Evolutionary conservation across 2,329 filamentous ascomycete genomes (phyloP).

Genomic region (Tolypocladium paradoxum): DNA sequence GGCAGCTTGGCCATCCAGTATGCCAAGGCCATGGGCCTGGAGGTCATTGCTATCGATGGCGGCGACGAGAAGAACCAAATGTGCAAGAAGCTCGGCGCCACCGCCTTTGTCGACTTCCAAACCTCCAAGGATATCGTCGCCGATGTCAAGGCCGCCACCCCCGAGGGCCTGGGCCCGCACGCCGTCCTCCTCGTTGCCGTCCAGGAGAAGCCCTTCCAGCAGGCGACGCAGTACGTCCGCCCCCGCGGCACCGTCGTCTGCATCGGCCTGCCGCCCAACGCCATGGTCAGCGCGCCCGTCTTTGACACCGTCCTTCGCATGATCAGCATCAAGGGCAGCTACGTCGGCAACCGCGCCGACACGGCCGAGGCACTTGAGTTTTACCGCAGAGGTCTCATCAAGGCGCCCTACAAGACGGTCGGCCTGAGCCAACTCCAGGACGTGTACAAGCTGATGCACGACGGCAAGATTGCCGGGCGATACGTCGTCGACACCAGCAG

Average conservation of each 20-base stretch:
- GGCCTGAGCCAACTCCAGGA: constrained; percentile 69
- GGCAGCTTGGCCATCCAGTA: constrained; percentile 76
- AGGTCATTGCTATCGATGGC: constrained; percentile 70
- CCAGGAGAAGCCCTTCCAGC: constrained; percentile 87
- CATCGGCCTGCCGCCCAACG: constrained; percentile 77
- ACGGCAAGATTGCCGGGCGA: constrained; percentile 63
- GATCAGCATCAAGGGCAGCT: constrained; percentile 86
- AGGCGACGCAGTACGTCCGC: constrained; percentile 81
- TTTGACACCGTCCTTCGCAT: constrained; percentile 84
- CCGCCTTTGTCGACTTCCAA: constrained; percentile 69
- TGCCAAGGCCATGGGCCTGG: constrained; percentile 80
- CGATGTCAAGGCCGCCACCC: constrained; percentile 72
- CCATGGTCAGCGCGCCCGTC: constrained; percentile 71
- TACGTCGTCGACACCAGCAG: constrained; percentile 68
- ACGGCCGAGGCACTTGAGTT: constrained; percentile 85
- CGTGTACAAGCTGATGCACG: constrained; percentile 67
- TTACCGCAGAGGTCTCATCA: constrained; percentile 73
- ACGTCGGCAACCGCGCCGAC: constrained; percentile 88
- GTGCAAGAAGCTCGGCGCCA: constrained; percentile 59
- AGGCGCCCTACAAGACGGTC: constrained; percentile 75
- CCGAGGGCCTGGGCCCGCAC: constrained; percentile 74
- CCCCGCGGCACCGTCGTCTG: constrained; percentile 74
- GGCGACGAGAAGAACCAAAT: constrained; percentile 71
- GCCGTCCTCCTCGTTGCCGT: constrained; percentile 81
- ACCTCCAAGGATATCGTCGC: constrained; percentile 66